phyloP scores from a whole-genome alignment of 768 basidiomycete genomes.

The Leccinum rimulosum region DNA sequence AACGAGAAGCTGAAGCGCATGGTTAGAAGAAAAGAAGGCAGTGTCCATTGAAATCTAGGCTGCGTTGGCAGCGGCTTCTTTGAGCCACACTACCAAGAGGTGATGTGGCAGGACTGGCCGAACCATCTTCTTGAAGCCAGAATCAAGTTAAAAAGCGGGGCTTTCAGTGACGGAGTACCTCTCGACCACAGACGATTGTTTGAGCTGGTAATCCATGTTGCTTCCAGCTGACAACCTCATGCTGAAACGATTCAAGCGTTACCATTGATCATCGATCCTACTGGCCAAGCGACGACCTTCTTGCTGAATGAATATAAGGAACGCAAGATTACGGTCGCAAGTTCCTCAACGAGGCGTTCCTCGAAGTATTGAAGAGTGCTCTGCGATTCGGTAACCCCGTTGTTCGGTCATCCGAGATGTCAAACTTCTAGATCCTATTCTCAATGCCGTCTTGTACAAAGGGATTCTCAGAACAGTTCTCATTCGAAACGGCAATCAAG shows the following conservation, averaged over 20 bases:
- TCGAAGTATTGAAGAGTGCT: conserved; percentile 98
- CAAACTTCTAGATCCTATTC: too few species aligned
- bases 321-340: conserved; percentile 96
- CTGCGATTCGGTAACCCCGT: conserved; percentile 97
- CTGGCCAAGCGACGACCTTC: conserved; percentile 95
- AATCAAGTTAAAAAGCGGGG: conserved; percentile 79
- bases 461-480: too few species aligned
- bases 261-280: conserved; percentile 98
- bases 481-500: too few species aligned
- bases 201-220: conserved; percentile 93
- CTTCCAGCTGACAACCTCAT: conserved; percentile 95
- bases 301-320: conserved; percentile 92
- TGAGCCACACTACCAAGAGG: conserved; percentile 95
- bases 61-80: conserved; percentile 93
- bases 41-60: conserved; percentile 96
- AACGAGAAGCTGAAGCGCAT: conserved; percentile 97
- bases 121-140: conserved; percentile 84
- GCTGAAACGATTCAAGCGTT: conserved; percentile 96
- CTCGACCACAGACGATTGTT: conserved; percentile 93
- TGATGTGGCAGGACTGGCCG: conserved; percentile 98
- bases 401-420: conserved; percentile 80
- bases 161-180: conserved; percentile 93
- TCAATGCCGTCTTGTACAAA: too few species aligned
- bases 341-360: conserved; percentile 98
- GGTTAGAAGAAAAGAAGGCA: conserved; percentile 97